Conservation (phyloP, 108 stramenopile genomes). For the Pseudonitzschia pungens region DNA sequence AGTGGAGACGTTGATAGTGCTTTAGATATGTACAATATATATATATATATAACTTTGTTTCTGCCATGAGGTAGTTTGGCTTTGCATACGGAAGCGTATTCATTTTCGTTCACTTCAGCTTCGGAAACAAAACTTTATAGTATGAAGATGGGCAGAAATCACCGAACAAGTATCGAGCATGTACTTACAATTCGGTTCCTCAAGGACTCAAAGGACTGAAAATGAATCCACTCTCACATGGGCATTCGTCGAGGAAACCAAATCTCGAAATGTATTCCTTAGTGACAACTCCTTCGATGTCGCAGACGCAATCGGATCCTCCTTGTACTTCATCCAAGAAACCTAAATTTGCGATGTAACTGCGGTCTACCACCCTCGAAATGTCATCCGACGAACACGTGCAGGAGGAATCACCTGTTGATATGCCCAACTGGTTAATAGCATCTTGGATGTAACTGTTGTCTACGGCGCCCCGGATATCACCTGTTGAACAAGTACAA, state of each 20-base stretch:
- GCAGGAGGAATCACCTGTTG: not conserved
- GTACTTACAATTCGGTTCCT: not conserved
- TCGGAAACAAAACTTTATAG: too few relatives aligned
- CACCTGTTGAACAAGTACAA: not conserved
- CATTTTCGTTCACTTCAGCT: too few relatives aligned
- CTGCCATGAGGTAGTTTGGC: too few relatives aligned
- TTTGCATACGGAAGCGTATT: too few relatives aligned
- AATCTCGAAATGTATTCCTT: not conserved
- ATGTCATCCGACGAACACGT: not conserved
- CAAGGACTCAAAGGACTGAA: not conserved
- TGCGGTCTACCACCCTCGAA: not conserved
- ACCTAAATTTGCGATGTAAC: not conserved
- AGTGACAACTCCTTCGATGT: not conserved
- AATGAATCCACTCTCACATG: not conserved
- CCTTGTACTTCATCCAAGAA: not conserved
- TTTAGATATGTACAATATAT: too few relatives aligned
- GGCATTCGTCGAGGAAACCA: not conserved
- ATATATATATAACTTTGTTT: too few relatives aligned
- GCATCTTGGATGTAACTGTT: not conserved
- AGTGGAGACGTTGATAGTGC: too few relatives aligned
- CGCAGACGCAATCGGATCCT: not conserved
- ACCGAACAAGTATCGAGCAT: too few relatives aligned
- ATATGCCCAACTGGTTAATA: not conserved
- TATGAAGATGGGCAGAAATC: too few relatives aligned
- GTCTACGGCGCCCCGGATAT: not conserved